A percentile compares a stretch with the other conserved stretches of the same genome.
Evolutionary conservation across 2,329 filamentous ascomycete species (phyloP).

Genomic region (Colletotrichum musicola): DNA sequence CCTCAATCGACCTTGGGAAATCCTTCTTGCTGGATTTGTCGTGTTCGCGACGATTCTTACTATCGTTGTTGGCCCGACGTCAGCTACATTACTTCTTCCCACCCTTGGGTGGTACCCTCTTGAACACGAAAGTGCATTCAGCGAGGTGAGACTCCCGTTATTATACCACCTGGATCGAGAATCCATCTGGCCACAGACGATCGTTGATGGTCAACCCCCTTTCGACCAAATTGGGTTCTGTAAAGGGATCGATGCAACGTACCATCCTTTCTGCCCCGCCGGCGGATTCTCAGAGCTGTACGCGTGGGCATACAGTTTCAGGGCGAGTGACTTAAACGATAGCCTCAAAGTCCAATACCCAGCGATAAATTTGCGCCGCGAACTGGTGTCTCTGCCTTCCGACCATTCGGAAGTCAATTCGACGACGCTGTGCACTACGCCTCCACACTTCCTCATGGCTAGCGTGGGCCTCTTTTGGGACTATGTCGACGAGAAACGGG

Average conservation of each 20-base stretch:
- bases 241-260: neutral
- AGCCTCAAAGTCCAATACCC: conserved; percentile 5
- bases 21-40: neutral
- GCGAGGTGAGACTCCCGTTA: neutral
- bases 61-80: conserved; percentile 23
- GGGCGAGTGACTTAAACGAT: neutral
- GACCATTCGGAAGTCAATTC: rapidly evolving
- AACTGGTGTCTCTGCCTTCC: neutral
- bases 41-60: conserved; percentile 20
- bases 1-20: neutral
- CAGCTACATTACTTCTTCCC: conserved; percentile 23
- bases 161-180: neutral
- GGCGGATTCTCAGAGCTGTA: conserved; percentile 5
- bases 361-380: conserved; percentile 1
- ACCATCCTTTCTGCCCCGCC: neutral
- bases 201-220: neutral
- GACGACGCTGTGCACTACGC: neutral
- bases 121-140: neutral
- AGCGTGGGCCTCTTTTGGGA: conserved; percentile 6
- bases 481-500: neutral
- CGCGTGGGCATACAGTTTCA: neutral
- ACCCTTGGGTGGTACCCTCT: conserved; percentile 12
- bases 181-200: neutral
- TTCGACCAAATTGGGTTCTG: neutral
- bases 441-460: neutral